Base-by-base conservation (phyloP, 805 yeast species). In the Candida rishiriensis region DNA sequence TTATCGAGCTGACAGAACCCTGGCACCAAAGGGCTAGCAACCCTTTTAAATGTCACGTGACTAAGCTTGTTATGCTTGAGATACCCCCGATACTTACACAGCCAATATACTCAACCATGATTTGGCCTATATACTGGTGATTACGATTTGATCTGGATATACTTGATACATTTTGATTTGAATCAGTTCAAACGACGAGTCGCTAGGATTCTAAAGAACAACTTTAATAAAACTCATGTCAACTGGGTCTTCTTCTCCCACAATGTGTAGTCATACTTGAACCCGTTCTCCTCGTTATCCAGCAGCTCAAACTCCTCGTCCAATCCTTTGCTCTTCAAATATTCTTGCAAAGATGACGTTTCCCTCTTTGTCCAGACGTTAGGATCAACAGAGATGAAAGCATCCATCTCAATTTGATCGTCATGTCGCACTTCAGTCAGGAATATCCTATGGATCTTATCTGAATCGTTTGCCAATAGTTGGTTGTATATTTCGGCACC, bases 401-500 rank as follows among this genome's bases (percentile, higher is more conserved):
- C 79, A 64, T 90, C 98, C 72, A 89, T 78, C 13, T 72, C 75
- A 5, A 81, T 65, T 3, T 46, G 46, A 3, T 56, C 53, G 10
- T 57, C 56, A n/a, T 63, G 59, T 2, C 60, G 54, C 29, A 90
- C 75, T 57, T 88, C 90, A 0, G 97, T 89, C 13, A 90, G 61
- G 21, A 87, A 71, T 40, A 88, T 64, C 28, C 79, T 72, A 38
- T 75, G 75, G 1, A 83, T 79, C 10, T 67, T 42, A 3, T 66
- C 52, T 1, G 54, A 42, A 9, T 46, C 46, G 11, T 42, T 44
- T 6, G 15, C 12, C 33, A 63, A 41, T 12, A 81, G 56, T 34
- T 78, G 71, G 41, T 78, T 73, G 66, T 93, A 93, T 9, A 93
- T 70, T 59, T 90, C 90, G 0, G 90, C 93, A 1, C 99, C 99